phyloP scores from a whole-genome alignment of 2,329 filamentous ascomycete species.

The Claviceps capensis region DNA sequence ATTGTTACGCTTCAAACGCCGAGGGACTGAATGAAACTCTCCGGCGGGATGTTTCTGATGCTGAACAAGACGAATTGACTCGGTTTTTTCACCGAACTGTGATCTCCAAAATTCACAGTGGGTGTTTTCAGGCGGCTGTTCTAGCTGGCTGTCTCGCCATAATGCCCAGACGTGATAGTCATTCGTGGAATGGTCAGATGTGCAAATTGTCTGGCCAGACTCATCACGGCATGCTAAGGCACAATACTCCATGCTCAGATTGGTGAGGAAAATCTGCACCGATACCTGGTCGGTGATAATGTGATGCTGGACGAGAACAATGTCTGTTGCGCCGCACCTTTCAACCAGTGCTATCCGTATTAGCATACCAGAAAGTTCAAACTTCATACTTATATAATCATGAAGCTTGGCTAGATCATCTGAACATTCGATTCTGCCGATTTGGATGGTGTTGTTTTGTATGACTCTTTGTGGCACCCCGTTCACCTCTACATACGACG shows the following conservation, averaged over 20 bases:
- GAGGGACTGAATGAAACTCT: neutral
- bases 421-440: neutral
- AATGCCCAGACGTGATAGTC: neutral
- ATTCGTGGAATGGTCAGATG: neutral
- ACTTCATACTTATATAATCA: neutral
- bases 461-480: neutral
- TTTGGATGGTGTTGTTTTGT: neutral
- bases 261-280: neutral
- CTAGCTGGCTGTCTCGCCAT: neutral
- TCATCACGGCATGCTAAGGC: neutral
- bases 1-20: neutral
- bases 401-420: neutral
- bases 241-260: neutral
- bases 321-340: neutral
- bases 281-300: neutral
- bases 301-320: neutral
- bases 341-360: neutral
- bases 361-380: neutral
- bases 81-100: neutral
- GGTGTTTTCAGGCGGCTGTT: neutral
- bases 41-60: neutral
- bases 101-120: neutral
- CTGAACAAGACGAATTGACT: neutral
- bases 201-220: neutral
- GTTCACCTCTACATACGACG: neutral